Evolutionary conservation across 768 basidiomycete genomes (phyloP).

Genomic region (Suillus decipiens): DNA sequence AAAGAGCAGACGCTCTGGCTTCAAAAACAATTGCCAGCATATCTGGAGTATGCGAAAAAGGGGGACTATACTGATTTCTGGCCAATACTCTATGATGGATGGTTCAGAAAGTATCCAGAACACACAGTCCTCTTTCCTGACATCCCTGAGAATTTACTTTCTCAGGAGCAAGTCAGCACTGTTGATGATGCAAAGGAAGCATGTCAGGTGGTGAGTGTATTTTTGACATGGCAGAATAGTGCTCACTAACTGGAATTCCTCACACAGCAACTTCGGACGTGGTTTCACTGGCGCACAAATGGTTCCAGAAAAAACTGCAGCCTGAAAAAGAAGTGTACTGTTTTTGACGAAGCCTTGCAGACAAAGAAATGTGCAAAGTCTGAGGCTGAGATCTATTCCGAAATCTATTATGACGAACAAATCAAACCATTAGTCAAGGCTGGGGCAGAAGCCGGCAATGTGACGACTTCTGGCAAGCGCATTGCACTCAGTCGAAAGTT

Average conservation of each 20-base stretch:
- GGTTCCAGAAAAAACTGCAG: not conserved
- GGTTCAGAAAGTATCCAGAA: not conserved
- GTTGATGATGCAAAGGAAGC: not conserved
- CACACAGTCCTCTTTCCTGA: not conserved
- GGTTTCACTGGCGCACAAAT: constrained; percentile 7
- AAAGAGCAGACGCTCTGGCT: not conserved
- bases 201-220: not conserved
- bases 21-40: not conserved
- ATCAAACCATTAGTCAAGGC: constrained; percentile 9
- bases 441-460: constrained; percentile 6
- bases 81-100: not conserved
- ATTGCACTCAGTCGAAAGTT: not conserved
- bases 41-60: not conserved
- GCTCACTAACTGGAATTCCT: not conserved
- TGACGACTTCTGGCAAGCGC: not conserved
- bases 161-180: not conserved
- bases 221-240: not conserved
- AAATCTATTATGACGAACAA: not conserved
- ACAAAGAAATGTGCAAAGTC: not conserved
- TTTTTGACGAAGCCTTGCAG: not conserved
- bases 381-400: constrained; percentile 2
- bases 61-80: not conserved
- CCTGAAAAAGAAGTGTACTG: not conserved
- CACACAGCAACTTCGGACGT: not conserved
- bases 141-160: not conserved